Evolutionary conservation across 495 filamentous ascomycete genomes (phyloP).

Genomic region (Trichocladium uniseriatum): DNA sequence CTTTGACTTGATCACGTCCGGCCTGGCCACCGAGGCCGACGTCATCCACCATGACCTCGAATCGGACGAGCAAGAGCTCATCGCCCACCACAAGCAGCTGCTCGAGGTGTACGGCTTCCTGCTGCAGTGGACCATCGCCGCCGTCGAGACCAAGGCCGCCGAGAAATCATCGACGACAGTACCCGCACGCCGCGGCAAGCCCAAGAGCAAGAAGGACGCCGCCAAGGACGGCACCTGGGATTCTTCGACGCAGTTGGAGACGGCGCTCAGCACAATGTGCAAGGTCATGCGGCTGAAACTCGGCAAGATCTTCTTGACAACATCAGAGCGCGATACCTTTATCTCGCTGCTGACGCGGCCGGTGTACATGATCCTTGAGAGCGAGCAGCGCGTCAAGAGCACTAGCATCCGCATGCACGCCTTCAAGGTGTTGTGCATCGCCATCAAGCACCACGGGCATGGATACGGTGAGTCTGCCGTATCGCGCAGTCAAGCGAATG

Average conservation of each 20-base stretch:
- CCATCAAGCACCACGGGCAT: constrained; percentile 96
- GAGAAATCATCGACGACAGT: constrained; percentile 72
- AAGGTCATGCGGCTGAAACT: constrained; percentile 92
- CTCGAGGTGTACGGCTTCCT: constrained; percentile 94
- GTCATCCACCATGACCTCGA: constrained; percentile 78
- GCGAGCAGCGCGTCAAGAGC: constrained; percentile 84
- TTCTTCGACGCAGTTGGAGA: constrained; percentile 76
- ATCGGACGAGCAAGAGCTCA: constrained; percentile 77
- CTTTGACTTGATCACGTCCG: constrained; percentile 85
- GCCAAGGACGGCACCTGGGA: constrained; percentile 76
- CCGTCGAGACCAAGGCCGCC: constrained; percentile 84
- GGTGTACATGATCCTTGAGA: constrained; percentile 88
- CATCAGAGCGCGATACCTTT: constrained; percentile 93
- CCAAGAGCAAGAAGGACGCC: constrained; percentile 56
- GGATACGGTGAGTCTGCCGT: constrained; percentile 66
- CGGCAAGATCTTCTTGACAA: constrained; percentile 84
- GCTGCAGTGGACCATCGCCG: constrained; percentile 87
- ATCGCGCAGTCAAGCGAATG: background rate
- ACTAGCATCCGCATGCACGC: constrained; percentile 89
- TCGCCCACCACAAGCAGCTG: constrained; percentile 77
- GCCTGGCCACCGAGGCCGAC: constrained; percentile 87
- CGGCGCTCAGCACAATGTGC: constrained; percentile 85
- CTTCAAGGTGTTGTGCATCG: constrained; percentile 93
- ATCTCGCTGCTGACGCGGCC: constrained; percentile 88
- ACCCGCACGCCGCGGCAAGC: constrained; percentile 62